Conservation (phyloP, 176 grass and related monocot genomes). For the Miscanthus lutarioriparius region DNA sequence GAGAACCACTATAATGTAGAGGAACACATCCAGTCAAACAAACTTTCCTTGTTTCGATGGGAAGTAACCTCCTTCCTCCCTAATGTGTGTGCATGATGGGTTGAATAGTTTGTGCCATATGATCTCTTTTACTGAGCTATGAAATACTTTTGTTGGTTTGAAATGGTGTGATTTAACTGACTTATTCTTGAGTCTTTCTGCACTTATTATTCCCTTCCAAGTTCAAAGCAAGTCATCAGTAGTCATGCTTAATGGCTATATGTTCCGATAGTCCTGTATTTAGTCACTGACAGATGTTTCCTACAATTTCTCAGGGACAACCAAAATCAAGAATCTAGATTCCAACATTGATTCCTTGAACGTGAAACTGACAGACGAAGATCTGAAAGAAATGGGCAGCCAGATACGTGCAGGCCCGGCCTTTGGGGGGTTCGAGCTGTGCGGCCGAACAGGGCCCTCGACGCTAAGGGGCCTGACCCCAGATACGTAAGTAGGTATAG, state of each 20-base stretch:
- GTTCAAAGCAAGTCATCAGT: background rate
- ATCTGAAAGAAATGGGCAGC: slow-evolving; percentile 60
- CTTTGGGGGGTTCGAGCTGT: no score
- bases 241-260: background rate
- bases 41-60: background rate
- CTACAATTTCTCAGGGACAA: slow-evolving; percentile 59
- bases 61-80: background rate
- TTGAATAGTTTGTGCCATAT: background rate
- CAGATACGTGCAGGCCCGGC: slow-evolving; percentile 46
- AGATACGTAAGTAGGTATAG: no score
- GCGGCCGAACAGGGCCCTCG: no score
- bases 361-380: slow-evolving; percentile 58
- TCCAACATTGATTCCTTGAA: slow-evolving; percentile 71
- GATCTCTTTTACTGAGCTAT: background rate
- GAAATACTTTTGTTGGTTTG: background rate
- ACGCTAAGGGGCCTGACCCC: no score
- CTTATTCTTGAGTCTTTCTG: no score
- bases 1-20: background rate
- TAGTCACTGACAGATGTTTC: slow-evolving; percentile 21
- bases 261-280: background rate
- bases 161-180: background rate
- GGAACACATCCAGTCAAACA: background rate
- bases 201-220: background rate
- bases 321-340: slow-evolving; percentile 81
- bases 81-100: background rate